Conservation (phyloP, 2,329 filamentous ascomycete species). For the Fusarium sp. region DNA sequence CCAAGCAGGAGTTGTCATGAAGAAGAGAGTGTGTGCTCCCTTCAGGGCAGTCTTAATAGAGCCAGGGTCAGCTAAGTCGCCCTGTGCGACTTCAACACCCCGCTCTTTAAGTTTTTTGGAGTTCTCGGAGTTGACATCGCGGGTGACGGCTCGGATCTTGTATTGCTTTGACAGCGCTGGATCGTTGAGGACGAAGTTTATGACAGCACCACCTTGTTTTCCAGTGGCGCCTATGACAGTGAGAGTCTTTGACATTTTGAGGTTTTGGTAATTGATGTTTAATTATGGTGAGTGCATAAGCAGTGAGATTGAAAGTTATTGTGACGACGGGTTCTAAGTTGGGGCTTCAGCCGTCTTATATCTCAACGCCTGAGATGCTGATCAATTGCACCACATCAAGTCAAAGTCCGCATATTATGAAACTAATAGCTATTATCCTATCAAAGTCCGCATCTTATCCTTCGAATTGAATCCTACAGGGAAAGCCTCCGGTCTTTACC, state of each 20-base stretch:
- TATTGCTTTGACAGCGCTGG: constrained; percentile 54
- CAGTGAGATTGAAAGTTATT: background rate
- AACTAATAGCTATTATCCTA: background rate
- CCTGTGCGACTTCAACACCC: constrained; percentile 48
- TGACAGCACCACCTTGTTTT: constrained; percentile 58
- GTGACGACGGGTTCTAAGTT: background rate
- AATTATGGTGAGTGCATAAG: background rate
- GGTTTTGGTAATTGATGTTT: too few species aligned
- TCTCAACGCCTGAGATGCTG: background rate
- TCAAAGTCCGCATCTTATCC: background rate
- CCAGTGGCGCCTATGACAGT: constrained; percentile 62
- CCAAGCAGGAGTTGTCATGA: constrained; percentile 54
- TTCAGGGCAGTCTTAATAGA: constrained; percentile 52
- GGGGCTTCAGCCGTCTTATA: background rate
- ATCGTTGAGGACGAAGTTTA: constrained; percentile 55
- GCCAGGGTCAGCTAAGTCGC: constrained; percentile 49
- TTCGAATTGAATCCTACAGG: background rate
- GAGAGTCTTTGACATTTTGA: constrained; percentile 47
- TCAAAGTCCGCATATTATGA: background rate
- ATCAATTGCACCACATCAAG: background rate
- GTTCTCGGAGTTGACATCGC: constrained; percentile 50
- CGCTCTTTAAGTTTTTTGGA: constrained; percentile 43
- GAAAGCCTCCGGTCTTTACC: background rate
- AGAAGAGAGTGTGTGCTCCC: constrained; percentile 58
- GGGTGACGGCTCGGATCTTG: constrained; percentile 59